A percentile compares a stretch with the other conserved stretches of the same genome.
These are phyloP conservation scores for Earliella scabrosa DNA, from an alignment of 1,284 basidiomycete species.

Conservation along the genomic window DNA sequence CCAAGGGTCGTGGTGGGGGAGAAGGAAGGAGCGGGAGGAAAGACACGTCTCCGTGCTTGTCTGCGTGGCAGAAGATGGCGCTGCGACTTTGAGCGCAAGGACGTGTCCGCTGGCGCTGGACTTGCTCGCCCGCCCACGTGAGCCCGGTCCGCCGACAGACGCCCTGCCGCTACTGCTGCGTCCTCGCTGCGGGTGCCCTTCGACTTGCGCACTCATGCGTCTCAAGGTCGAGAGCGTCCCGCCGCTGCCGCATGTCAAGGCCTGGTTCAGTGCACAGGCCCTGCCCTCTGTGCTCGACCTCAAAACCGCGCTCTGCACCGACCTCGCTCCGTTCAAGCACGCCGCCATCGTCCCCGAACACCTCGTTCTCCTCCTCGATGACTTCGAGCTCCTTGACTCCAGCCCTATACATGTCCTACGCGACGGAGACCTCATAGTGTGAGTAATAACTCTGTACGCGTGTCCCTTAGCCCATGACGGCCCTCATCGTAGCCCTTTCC, in stretches of 20 bases:
- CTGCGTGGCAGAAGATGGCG: slow-evolving; percentile 13
- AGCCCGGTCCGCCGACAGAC: no score
- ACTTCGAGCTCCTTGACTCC: slow-evolving; percentile 47
- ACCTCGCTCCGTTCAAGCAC: slow-evolving; percentile 29
- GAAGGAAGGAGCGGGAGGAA: slow-evolving; percentile 10
- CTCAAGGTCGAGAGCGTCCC: slow-evolving; percentile 42
- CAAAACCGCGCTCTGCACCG: slow-evolving; percentile 33
- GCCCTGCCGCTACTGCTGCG: no score
- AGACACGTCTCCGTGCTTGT: slow-evolving; percentile 22
- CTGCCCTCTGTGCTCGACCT: slow-evolving; percentile 32
- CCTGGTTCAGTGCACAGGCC: slow-evolving; percentile 44
- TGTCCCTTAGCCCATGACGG: slow-evolving; percentile 15
- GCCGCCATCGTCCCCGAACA: slow-evolving; percentile 23
- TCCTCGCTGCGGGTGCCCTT: no score
- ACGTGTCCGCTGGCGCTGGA: slow-evolving; percentile 15
- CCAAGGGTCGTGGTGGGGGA: slow-evolving; percentile 6
- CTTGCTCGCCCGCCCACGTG: slow-evolving; percentile 4
- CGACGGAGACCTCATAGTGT: slow-evolving; percentile 51
- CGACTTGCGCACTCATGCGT: slow-evolving; percentile 44
- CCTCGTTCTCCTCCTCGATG: slow-evolving; percentile 44
- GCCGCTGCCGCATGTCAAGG: slow-evolving; percentile 45
- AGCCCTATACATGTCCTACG: slow-evolving; percentile 43
- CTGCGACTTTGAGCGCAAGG: slow-evolving; percentile 3
- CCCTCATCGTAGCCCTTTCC: slow-evolving; percentile 27
- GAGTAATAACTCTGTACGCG: slow-evolving; percentile 19